Percentiles rank a stretch among this genome's conserved stretches.
Evolutionary conservation across 1,284 basidiomycete genomes (phyloP).

Genomic region (Thecaphora thlaspeos): DNA sequence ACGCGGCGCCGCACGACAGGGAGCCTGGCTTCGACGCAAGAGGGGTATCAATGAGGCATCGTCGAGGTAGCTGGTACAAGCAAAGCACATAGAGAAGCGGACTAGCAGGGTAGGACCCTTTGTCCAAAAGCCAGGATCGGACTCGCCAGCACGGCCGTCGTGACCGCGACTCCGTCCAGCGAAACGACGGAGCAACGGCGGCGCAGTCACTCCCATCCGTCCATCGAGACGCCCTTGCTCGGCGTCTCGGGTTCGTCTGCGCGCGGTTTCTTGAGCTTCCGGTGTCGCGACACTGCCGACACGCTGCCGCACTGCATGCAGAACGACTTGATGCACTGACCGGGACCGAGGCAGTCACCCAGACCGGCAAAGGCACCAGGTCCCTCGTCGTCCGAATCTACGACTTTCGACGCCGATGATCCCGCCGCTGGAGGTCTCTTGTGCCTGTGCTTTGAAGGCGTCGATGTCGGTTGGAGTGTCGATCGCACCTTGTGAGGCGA

Average conservation of each 20-base stretch:
- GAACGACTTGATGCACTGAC: conserved; percentile 21
- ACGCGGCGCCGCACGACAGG: no score
- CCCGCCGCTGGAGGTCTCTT: neutral
- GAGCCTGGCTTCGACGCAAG: no score
- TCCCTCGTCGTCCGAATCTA: neutral
- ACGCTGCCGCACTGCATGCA: conserved; percentile 19
- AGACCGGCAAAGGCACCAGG: neutral
- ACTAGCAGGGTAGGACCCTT: no score
- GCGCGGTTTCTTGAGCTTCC: neutral
- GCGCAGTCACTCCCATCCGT: neutral
- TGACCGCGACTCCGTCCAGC: no score
- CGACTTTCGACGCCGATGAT: no score
- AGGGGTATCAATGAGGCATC: no score
- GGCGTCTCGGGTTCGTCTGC: neutral
- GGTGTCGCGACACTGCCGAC: neutral
- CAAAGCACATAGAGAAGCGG: no score
- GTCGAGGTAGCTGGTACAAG: no score
- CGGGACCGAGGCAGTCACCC: conserved; percentile 6
- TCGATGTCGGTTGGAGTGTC: no score
- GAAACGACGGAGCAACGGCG: no score
- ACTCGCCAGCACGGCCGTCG: no score
- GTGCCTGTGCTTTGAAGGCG: neutral
- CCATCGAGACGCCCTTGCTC: neutral
- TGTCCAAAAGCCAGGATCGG: no score
- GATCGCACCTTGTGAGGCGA: conserved; percentile 12